Evolutionary conservation across 2,329 filamentous ascomycete species (phyloP), one percentile per base, ranked within the genome.

Genomic region (Fusarium nelsonii): DNA sequence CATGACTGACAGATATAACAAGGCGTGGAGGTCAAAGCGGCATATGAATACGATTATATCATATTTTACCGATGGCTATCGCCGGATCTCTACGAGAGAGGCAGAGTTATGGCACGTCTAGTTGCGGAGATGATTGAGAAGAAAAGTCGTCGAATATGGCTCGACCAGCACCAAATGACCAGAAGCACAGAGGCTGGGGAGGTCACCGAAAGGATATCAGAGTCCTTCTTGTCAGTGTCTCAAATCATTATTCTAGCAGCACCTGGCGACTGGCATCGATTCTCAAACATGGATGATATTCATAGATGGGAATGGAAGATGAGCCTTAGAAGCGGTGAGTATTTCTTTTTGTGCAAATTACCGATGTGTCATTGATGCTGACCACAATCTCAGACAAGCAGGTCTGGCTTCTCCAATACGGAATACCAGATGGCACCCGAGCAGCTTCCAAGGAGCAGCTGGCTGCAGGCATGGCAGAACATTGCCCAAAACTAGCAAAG

Each of bases 291-390:
- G 30, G 20, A 66, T 4, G 63, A 66, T 28, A 66, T 66, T 8
- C 63, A 65, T 23, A 14, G 61, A 11, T 66, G 60, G 63, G 63
- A 66, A 23, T 66, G 61, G 61, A 55, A 66, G 15, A 44, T 66
- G 49, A 66, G 60, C 23, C 61, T 66, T 3, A 9, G 33, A 46
- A 65, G 63, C 9, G 44, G 63, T 66, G 7, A 54, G 63, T 55
- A 1, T 23, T 6, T 14, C 1, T 6, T 8, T 0, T 1, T 9
- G 4, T 10, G 2, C 8, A 4, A 6, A 41, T 23, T 14, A 4
- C 3, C 16, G 3, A 6, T 8, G 3, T 37, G 23, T 23, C 23
- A 23, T 52, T 23, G 9, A 28, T 1, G 9, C 12, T 40, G 43
- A 48, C 16, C 6, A 18, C 34, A 9, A 15, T 3, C 8, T 9